phyloP scores from a whole-genome alignment of 2,329 filamentous ascomycete genomes.

The Sclerotinia sclerotiorum region DNA sequence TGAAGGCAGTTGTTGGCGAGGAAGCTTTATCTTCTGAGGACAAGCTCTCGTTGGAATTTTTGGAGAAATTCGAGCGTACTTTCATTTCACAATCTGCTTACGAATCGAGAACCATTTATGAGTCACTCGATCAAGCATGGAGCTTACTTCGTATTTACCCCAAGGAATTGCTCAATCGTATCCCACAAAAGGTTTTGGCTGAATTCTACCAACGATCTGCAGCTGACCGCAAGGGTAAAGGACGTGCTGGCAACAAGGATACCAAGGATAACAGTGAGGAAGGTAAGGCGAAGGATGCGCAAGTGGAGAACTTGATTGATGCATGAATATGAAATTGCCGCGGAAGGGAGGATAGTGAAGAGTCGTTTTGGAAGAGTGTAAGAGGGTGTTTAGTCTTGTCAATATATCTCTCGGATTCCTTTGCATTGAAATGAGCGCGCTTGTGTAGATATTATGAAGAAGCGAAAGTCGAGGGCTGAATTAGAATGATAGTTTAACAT shows the following conservation, averaged over 20 bases:
- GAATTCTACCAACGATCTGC: constrained; percentile 76
- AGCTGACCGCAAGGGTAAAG: constrained; percentile 63
- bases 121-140: constrained; percentile 95
- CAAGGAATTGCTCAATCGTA: constrained; percentile 96
- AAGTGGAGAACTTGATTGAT: constrained; percentile 63
- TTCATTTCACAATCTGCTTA: constrained; percentile 93
- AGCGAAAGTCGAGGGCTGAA: background rate
- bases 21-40: constrained; percentile 94
- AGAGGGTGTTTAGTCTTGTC: constrained; percentile 23
- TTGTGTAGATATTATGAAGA: constrained; percentile 22
- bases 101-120: constrained; percentile 86
- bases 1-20: constrained; percentile 99
- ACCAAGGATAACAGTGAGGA: constrained; percentile 44
- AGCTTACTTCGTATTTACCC: constrained; percentile 94
- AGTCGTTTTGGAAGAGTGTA: constrained; percentile 14
- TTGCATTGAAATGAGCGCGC: constrained; percentile 19
- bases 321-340: constrained; percentile 44
- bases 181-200: constrained; percentile 77
- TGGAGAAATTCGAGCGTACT: constrained; percentile 96
- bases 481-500: constrained; percentile 6
- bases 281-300: constrained; percentile 40
- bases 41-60: constrained; percentile 95
- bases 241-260: constrained; percentile 49
- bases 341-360: background rate
- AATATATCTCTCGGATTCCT: constrained; percentile 26